Evolutionary conservation across 139 green algal genomes (phyloP).

Genomic region (Dunaliella sp.): DNA sequence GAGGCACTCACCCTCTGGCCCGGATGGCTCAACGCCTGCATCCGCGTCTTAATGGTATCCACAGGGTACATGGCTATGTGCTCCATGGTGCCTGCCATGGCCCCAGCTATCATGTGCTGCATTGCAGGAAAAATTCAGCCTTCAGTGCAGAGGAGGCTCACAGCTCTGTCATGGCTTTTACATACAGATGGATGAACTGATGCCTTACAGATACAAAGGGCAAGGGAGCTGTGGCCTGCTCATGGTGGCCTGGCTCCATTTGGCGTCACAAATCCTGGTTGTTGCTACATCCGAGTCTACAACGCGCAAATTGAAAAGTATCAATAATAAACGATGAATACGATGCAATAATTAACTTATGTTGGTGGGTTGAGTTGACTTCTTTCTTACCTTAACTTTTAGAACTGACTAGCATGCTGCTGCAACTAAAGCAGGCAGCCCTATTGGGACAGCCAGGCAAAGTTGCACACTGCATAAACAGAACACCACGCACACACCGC

Average conservation of each 20-base stretch:
- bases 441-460: too few species aligned
- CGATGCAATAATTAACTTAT: too few species aligned
- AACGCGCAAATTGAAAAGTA: too few species aligned
- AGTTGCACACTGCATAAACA: too few species aligned
- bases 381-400: too few species aligned
- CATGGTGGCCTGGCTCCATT: too few species aligned
- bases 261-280: too few species aligned
- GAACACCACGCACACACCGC: too few species aligned
- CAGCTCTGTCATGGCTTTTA: not conserved
- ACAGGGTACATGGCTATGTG: conserved; percentile 96
- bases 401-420: too few species aligned
- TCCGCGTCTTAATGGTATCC: conserved; percentile 97
- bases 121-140: not conserved
- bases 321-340: not conserved
- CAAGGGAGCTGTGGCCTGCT: not conserved
- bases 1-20: conserved; percentile 63
- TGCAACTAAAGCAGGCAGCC: too few species aligned
- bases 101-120: conserved; percentile 89
- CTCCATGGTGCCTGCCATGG: conserved; percentile 87
- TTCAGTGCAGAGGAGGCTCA: not conserved
- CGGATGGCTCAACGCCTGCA: conserved; percentile 90
- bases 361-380: too few species aligned
- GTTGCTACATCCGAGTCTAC: too few species aligned
- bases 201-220: not conserved
- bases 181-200: not conserved